phyloP scores from a whole-genome alignment of 768 basidiomycete genomes.

The Suillus paluster region DNA sequence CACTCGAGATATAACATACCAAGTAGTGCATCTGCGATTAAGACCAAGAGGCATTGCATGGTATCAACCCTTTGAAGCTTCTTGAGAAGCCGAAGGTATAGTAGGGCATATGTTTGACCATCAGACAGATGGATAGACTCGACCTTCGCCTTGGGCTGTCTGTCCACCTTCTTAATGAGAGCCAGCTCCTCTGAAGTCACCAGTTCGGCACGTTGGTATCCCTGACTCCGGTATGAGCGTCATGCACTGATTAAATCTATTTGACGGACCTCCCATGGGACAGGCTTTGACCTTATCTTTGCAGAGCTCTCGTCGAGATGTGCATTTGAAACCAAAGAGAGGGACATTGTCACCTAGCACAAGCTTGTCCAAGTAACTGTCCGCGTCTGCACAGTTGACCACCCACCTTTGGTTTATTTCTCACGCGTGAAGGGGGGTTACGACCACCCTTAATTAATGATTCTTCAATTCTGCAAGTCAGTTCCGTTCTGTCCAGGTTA shows the following conservation, averaged over 20 bases:
- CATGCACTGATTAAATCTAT: neutral
- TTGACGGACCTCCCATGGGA: constrained; percentile 89
- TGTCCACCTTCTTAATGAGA: constrained; percentile 89
- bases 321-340: constrained; percentile 76
- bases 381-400: constrained; percentile 3
- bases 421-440: constrained; percentile 1
- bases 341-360: constrained; percentile 54
- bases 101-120: constrained; percentile 78
- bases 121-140: constrained; percentile 84
- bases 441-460: constrained; percentile 4
- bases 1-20: constrained; percentile 48
- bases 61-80: constrained; percentile 85
- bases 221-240: constrained; percentile 51
- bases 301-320: constrained; percentile 87
- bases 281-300: constrained; percentile 88
- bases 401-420: constrained; percentile 9
- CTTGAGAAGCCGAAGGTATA: constrained; percentile 90
- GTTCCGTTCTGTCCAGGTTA: constrained; percentile 11
- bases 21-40: constrained; percentile 86
- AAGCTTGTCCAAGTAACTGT: neutral
- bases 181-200: constrained; percentile 86
- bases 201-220: constrained; percentile 92
- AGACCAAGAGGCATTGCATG: constrained; percentile 83
- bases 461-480: constrained; percentile 6
- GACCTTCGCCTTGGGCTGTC: constrained; percentile 71